Percentiles rank a stretch among this genome's conserved stretches.
Evolutionary conservation across 2,329 filamentous ascomycete genomes (phyloP).

Genomic region (Calonectria naviculata): DNA sequence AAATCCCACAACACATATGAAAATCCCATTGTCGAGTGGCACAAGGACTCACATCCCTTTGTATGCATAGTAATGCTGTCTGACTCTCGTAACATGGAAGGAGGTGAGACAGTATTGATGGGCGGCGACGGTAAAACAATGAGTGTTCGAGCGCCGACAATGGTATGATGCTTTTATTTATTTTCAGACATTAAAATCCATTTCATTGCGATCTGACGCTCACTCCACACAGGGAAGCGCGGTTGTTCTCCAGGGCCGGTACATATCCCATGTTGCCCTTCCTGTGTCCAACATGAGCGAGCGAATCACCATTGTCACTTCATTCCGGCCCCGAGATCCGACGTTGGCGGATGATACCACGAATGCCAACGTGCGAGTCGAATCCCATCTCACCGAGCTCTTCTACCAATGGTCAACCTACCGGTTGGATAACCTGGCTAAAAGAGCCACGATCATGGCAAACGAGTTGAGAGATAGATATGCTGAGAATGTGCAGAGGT

Average conservation of each 20-base stretch:
- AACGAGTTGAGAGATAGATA: slow-evolving; percentile 36
- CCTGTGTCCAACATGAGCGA: slow-evolving; percentile 51
- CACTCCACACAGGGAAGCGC: slow-evolving; percentile 46
- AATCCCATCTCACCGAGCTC: no score
- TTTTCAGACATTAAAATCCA: neutral
- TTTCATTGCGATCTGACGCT: neutral
- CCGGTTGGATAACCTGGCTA: slow-evolving; percentile 38
- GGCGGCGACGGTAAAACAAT: slow-evolving; percentile 38
- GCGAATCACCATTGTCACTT: no score
- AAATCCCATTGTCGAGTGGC: slow-evolving; percentile 51
- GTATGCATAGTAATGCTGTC: slow-evolving; percentile 64
- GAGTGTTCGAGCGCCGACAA: slow-evolving; percentile 39
- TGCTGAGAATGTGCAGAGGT: slow-evolving; percentile 33
- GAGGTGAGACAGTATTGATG: slow-evolving; percentile 47
- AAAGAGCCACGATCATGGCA: slow-evolving; percentile 29
- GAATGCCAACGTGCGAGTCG: no score
- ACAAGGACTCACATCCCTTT: slow-evolving; percentile 62
- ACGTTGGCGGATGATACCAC: no score
- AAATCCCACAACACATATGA: slow-evolving; percentile 31
- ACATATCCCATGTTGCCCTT: slow-evolving; percentile 57
- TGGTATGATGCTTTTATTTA: slow-evolving; percentile 21
- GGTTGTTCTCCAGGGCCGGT: slow-evolving; percentile 57
- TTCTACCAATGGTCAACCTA: slow-evolving; percentile 44
- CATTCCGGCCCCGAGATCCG: no score
- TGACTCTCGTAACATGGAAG: slow-evolving; percentile 58